Base-by-base conservation (phyloP, 352 stramenopile species). In the Globisporangium echinulatum region DNA sequence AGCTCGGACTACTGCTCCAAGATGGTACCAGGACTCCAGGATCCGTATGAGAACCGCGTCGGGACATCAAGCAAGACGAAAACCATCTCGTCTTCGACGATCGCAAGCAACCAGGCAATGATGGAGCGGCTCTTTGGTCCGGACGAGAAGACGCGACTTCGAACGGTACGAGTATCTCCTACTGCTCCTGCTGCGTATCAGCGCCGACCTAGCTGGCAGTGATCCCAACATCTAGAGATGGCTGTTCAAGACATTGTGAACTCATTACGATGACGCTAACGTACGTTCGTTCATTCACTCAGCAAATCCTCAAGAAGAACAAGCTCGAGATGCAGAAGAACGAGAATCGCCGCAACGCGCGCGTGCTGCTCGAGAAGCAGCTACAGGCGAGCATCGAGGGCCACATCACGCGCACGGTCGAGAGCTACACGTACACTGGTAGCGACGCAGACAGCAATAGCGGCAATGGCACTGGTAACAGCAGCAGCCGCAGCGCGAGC, bases 311-410 rank as follows among this genome's bases (percentile, higher is more conserved):
- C 36, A 92, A 90, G 62, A 92, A 90, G 54, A 90, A 88, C 68
- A 90, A 89, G 49, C 68, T 86, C 49, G 80, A 92, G 59, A 54
- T 86, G 1, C 78, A 88, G 58, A 92, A 92, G 54, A 80, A 74
- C 40, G 82, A 92, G 19, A 80, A 84, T 51, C 73, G 77, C 19
- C 75, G 79, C 38, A 92, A 96, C 54, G 74, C 83, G 36, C 76
- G 88, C 7, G 69, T 86, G 8, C 69, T 88, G 33, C 74, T 94
- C 48, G 87, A 96, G 61, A 91, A 93, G 42, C 84, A 92, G 58
- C 72, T 96, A n/a, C 83, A 95, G 56, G 78, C 77, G 1, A 96
- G 87, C 57, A 83, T 95, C 42, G 88, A 96, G 60, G 82, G 86
- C 10, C 85, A 96, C 66, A 86, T 95, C 61, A 94, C 85, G 1